Base-by-base conservation (phyloP, 805 yeast species). In the Ogataea nakhonphanomensis region DNA sequence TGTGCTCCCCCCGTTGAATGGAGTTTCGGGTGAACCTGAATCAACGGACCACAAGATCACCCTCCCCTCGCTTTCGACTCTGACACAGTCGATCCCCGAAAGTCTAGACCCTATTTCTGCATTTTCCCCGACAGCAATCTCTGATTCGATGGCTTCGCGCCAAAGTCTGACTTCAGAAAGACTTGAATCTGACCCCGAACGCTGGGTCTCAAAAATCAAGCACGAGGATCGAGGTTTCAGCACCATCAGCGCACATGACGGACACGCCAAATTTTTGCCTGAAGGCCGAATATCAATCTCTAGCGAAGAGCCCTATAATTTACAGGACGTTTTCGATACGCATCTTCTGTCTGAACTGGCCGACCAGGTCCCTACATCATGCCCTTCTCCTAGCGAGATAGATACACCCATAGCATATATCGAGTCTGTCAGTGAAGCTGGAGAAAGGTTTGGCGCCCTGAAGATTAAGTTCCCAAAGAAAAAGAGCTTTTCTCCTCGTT, bases 391-490 rank as follows among this genome's bases (percentile, higher is more conserved):
- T 13, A 69, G 68, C 20, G 81, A 84, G 50, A 76, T 80, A 44
- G 54, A 60, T 8, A 81, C 83, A 56, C 95, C 95, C 1, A 74
- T 82, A 14, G 59, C 58, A n/a, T 83, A 79, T 49, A 65, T 86
- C 12, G 81, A 84, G 15, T 67, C 74, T 10, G 59, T 78, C 1
- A 58, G 63, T 9, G 66, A 70, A 0, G 51, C 70, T 8, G 95
- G 93, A 2, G 61, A 57, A 24, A 57, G 64, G 22, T 78, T 71
- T 57, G 96, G 96, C 0, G 89, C 93, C 53, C 62, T 88, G 31
- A 90, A 89, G 54, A 57, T 90, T 2, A 66, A 74, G 6, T 81
- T 95, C 4, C 90, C 91, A 12, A 17, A 11, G 9, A 32, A 33
- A 33, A 26, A 14, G 9, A 27, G 14, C 13, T 12, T 9, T 2